Conservation (phyloP, 345 rosid species). For the Boechera divaricarpa region DNA sequence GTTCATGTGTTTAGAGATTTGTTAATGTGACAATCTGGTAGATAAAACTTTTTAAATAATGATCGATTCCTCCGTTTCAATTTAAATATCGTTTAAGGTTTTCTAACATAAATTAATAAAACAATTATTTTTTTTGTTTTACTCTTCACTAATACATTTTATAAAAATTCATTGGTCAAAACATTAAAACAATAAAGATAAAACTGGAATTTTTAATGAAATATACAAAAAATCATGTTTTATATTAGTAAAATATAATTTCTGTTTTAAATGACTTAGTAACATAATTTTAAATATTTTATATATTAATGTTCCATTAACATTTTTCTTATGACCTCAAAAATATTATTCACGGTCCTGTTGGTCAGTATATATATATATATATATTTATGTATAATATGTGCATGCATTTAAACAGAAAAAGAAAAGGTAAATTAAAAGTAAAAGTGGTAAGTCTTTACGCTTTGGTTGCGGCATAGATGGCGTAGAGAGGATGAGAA, state of each 20-base stretch:
- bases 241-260: background rate
- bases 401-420: constrained; percentile 3
- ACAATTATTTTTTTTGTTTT: too few relatives aligned
- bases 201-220: too few relatives aligned
- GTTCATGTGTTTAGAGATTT: background rate
- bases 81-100: too few relatives aligned
- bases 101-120: too few relatives aligned
- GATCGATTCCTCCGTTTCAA: too few relatives aligned
- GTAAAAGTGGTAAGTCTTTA: constrained; percentile 45
- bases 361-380: background rate
- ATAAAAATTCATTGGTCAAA: too few relatives aligned
- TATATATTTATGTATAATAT: background rate
- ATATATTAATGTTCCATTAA: background rate
- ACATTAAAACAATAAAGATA: too few relatives aligned
- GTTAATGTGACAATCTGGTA: background rate
- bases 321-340: background rate
- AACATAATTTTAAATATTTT: background rate
- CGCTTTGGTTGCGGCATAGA: constrained; percentile 98
- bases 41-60: background rate
- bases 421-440: background rate
- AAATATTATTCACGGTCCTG: background rate
- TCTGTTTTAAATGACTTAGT: background rate
- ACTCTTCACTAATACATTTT: too few relatives aligned
- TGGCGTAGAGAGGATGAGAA: constrained; percentile 87
- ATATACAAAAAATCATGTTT: background rate